Evolutionary conservation across 2,329 filamentous ascomycete species (phyloP).

Genomic region (Cladophialophora chaetospira): DNA sequence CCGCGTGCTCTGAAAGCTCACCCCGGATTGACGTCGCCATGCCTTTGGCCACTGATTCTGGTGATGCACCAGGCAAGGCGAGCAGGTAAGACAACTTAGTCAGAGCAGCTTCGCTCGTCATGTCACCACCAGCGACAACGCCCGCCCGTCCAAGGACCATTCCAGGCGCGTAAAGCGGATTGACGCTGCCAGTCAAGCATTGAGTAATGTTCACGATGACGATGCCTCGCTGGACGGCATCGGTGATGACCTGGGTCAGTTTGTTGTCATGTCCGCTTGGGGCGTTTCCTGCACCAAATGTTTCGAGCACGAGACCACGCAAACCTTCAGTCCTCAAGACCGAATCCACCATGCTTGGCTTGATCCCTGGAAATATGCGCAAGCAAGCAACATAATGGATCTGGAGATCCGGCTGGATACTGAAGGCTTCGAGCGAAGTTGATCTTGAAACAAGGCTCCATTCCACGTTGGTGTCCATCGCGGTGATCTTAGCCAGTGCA

Average conservation of each 20-base stretch:
- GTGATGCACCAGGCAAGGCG: conserved; percentile 64
- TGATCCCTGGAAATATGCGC: conserved; percentile 88
- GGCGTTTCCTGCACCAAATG: conserved; percentile 90
- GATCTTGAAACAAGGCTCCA: conserved; percentile 78
- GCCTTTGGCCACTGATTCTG: conserved; percentile 65
- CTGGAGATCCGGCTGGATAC: conserved; percentile 72
- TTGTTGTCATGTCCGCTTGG: conserved; percentile 78
- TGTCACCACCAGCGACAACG: conserved; percentile 71
- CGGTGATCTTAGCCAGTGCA: conserved; percentile 78
- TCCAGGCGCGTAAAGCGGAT: conserved; percentile 74
- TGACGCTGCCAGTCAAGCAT: conserved; percentile 74
- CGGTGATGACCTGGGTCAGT: conserved; percentile 74
- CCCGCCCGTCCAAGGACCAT: conserved; percentile 79
- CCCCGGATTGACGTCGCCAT: conserved; percentile 79
- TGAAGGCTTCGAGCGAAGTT: conserved; percentile 72
- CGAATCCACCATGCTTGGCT: conserved; percentile 87
- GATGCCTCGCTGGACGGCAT: conserved; percentile 76
- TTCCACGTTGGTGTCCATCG: conserved; percentile 75
- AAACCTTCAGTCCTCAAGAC: conserved; percentile 76
- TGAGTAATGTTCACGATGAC: conserved; percentile 91
- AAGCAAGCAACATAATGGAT: conserved; percentile 88
- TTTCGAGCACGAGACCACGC: conserved; percentile 81
- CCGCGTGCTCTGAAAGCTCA: conserved; percentile 76
- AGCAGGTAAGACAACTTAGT: conserved; percentile 89
- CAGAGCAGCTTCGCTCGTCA: conserved; percentile 82